These are phyloP conservation scores for Neurospora discreta DNA, from an alignment of 495 filamentous ascomycete species.

Conservation along the genomic window DNA sequence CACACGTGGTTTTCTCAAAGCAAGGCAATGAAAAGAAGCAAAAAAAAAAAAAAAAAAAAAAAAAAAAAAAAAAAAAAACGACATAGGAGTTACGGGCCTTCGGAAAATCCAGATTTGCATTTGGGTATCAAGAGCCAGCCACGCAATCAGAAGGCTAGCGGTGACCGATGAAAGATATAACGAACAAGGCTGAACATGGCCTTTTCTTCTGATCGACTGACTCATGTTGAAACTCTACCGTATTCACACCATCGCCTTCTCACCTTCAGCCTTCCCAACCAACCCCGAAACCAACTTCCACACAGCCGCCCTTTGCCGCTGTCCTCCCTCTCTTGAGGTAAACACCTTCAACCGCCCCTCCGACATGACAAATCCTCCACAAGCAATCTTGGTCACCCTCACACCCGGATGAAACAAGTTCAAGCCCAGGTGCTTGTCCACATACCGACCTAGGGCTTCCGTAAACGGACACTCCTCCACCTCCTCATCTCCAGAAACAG, in stretches of 20 bases:
- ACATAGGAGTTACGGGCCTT: not conserved
- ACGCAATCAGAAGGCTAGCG: not conserved
- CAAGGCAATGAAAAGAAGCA: no score
- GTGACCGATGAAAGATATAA: not conserved
- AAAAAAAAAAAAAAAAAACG: no score
- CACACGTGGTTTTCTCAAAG: not conserved
- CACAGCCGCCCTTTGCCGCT: not conserved
- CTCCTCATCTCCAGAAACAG: not conserved
- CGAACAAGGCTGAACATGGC: not conserved
- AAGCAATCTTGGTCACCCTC: conserved; percentile 30
- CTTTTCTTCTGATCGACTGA: not conserved
- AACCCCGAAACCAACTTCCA: conserved; percentile 9
- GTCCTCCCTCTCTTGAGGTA: conserved; percentile 2
- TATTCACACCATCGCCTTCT: not conserved
- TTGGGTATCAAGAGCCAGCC: not conserved
- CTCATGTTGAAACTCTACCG: not conserved
- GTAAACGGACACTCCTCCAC: conserved; percentile 27
- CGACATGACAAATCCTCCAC: conserved; percentile 34
- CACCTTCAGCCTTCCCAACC: conserved; percentile 10
- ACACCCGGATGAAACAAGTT: conserved; percentile 36
- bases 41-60: no score
- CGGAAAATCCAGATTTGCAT: not conserved
- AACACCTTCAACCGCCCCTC: conserved; percentile 36
- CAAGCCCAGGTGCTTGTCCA: conserved; percentile 28
- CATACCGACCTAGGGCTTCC: conserved; percentile 29